These are phyloP conservation scores for Beauveria caledonica DNA, from an alignment of 2,329 filamentous ascomycete species.

Conservation along the genomic window DNA sequence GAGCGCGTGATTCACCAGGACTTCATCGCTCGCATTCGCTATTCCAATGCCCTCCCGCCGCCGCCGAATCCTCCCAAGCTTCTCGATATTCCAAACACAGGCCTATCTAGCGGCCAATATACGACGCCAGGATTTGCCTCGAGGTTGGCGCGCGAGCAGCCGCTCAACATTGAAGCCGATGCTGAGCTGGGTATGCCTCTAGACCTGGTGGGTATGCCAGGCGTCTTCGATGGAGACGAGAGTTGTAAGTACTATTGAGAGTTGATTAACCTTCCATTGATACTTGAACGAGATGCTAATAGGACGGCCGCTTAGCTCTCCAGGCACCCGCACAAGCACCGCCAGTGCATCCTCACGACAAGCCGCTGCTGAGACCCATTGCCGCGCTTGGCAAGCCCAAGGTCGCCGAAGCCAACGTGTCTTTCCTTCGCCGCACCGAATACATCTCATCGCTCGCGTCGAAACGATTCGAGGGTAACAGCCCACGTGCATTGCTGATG, in stretches of 20 bases:
- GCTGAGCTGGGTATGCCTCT: slow-evolving; percentile 97
- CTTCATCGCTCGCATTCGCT: slow-evolving; percentile 92
- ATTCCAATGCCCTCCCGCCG: slow-evolving; percentile 90
- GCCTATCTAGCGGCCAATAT: slow-evolving; percentile 78
- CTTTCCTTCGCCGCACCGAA: slow-evolving; percentile 91
- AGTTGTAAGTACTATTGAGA: slow-evolving; percentile 53
- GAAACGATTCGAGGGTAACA: slow-evolving; percentile 41
- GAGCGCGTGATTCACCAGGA: slow-evolving; percentile 75
- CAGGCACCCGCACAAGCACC: slow-evolving; percentile 67
- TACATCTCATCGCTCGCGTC: slow-evolving; percentile 66
- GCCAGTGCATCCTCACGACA: slow-evolving; percentile 73
- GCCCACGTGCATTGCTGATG: slow-evolving; percentile 30
- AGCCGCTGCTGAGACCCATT: slow-evolving; percentile 72
- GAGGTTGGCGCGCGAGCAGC: slow-evolving; percentile 80
- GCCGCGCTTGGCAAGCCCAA: slow-evolving; percentile 79
- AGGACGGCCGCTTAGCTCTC: slow-evolving; percentile 51
- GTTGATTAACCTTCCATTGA: neutral
- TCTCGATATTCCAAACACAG: slow-evolving; percentile 91
- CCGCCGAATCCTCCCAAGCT: slow-evolving; percentile 93
- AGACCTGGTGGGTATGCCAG: slow-evolving; percentile 88
- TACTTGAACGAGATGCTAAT: slow-evolving; percentile 13
- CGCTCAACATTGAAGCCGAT: slow-evolving; percentile 93
- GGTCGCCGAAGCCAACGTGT: slow-evolving; percentile 67
- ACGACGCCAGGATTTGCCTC: slow-evolving; percentile 86
- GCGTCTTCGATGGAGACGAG: slow-evolving; percentile 91